Percentiles rank a stretch among this genome's conserved stretches.
Conservation (phyloP, 306 rosid genomes). For the Gastrolobium villosum region DNA sequence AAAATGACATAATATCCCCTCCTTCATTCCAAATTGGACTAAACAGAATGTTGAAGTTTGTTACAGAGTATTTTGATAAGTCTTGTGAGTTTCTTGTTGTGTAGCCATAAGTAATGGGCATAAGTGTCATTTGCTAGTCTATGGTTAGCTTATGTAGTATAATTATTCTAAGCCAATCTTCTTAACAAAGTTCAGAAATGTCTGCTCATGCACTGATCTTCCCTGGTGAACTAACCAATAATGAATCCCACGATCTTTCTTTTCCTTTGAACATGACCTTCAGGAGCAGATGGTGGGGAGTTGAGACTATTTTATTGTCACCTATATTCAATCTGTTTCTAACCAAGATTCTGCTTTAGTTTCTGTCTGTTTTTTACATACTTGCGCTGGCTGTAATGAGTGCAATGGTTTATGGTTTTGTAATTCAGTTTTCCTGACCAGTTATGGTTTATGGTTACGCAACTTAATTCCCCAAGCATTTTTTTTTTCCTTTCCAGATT, state of each 20-base stretch:
- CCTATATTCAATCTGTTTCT: conserved; percentile 3
- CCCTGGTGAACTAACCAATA: conserved; percentile 11
- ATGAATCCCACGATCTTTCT: neutral
- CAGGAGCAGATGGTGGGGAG: conserved; percentile 6
- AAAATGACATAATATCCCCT: neutral
- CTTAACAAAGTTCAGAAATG: conserved; percentile 4
- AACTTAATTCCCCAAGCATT: conserved; percentile 32
- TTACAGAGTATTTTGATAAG: conserved; percentile 22
- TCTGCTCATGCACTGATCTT: conserved; percentile 7
- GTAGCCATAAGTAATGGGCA: conserved; percentile 14
- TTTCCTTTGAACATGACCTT: conserved; percentile 14
- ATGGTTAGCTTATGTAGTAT: neutral
- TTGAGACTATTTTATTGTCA: neutral
- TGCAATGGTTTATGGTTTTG: conserved; percentile 31
- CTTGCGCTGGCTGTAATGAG: conserved; percentile 7
- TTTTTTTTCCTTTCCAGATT: conserved; percentile 56
- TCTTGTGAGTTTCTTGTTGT: conserved; percentile 1
- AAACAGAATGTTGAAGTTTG: neutral
- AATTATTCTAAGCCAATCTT: conserved; percentile 36
- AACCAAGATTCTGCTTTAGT: neutral
- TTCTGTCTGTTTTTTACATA: neutral
- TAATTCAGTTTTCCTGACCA: conserved; percentile 27
- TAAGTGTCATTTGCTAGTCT: conserved; percentile 6
- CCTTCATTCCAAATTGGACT: conserved; percentile 29
- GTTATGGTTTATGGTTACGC: conserved; percentile 9